Percentiles rank a stretch among this genome's conserved stretches.
Evolutionary conservation across 2,329 filamentous ascomycete species (phyloP).

Genomic region (Paecilomyces niveus): DNA sequence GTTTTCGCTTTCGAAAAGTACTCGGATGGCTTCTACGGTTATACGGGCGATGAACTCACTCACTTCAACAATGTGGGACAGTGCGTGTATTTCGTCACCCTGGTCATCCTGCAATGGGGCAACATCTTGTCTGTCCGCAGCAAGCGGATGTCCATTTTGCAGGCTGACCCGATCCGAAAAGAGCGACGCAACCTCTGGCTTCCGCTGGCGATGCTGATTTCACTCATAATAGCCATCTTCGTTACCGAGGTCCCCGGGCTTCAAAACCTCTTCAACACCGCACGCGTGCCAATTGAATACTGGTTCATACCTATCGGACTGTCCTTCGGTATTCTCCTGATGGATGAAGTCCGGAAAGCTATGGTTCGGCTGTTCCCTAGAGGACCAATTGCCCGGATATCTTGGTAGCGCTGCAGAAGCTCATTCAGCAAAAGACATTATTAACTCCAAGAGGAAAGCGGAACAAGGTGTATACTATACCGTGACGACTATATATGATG

Average conservation of each 20-base stretch:
- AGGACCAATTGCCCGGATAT: conserved; percentile 39
- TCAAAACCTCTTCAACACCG: conserved; percentile 43
- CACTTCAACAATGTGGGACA: conserved; percentile 46
- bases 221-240: conserved; percentile 46
- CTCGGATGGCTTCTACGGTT: conserved; percentile 43
- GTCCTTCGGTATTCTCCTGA: conserved; percentile 43
- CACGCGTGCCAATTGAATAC: conserved; percentile 45
- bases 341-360: conserved; percentile 49
- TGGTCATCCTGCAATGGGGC: conserved; percentile 50
- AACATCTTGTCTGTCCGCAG: conserved; percentile 48
- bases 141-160: conserved; percentile 45
- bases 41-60: conserved; percentile 38
- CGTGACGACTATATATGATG: neutral
- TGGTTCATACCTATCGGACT: conserved; percentile 48
- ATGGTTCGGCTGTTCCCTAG: conserved; percentile 42
- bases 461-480: neutral
- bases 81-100: conserved; percentile 48
- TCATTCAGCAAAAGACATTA: neutral
- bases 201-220: conserved; percentile 40
- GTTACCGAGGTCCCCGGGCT: conserved; percentile 47
- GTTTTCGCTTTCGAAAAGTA: conserved; percentile 47
- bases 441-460: neutral
- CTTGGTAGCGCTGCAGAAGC: conserved; percentile 36
- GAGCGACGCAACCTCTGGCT: conserved; percentile 46
- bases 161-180: conserved; percentile 44